Evolutionary conservation across 2,329 filamentous ascomycete species (phyloP), one percentile per base, ranked within the genome.

Genomic region (Paraconiothyrium sp.): DNA sequence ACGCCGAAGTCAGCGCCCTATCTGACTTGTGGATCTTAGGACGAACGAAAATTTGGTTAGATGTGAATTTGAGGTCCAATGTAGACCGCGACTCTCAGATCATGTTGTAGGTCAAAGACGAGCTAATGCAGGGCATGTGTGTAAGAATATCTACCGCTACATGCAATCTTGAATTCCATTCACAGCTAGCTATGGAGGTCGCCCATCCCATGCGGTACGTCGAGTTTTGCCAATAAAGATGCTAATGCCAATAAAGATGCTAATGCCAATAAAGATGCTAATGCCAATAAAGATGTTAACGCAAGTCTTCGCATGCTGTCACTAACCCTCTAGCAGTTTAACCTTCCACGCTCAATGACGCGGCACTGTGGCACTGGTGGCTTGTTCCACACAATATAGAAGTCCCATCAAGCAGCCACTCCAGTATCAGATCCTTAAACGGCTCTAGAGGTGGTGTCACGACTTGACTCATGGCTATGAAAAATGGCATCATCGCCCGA

Each of bases 1-100:
- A 94, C 77, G 92, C 92, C 9, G 91, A 93, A 78, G 86, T 93
- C 56, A 92, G 92, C 72, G 86, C 86, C 63, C 89, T 94, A 68
- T 92, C 92, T 11, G 80, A 94, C 65, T 20, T 20, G 91, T 90
- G 3, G 92, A 94, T 80, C 91, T 91, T 2, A 79, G 92, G 75
- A 92, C 92, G 2, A 80, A 88, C 34, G 84, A 87, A 70, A 85
- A 14, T 4, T 32, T 30, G 4, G 30, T 20, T 20, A 32, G 22
- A 13, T 13, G 46, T 48, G 16, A 11, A 14, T 34, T 30, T 48
- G 2, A 5, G 6, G 46, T 14, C 7, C 16, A n/a, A 4, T 14
- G 7, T 24, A 48, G 13, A 20, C 20, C 20, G 20, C 37, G n/a
- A 20, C 22, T 35, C 35, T 47, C 32, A 37, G 1, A 13, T 35